These are phyloP conservation scores for Closterium sp. DNA, from an alignment of 139 green algal species.

Conservation along the genomic window DNA sequence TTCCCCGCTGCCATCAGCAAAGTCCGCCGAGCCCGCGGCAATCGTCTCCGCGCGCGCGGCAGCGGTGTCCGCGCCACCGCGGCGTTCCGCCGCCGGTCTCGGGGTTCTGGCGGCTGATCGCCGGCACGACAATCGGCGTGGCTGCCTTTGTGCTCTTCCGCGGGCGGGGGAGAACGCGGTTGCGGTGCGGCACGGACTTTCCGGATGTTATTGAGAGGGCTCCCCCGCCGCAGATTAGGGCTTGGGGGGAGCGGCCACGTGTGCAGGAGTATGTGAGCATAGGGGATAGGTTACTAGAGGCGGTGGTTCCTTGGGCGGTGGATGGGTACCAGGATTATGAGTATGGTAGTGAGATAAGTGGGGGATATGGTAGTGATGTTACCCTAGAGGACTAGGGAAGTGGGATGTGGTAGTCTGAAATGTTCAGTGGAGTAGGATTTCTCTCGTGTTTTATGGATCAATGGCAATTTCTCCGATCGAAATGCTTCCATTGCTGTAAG, in stretches of 20 bases:
- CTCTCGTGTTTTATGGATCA: too few species aligned
- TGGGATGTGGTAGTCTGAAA: too few species aligned
- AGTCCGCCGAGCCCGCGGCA: background rate
- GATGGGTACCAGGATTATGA: background rate
- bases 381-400: background rate
- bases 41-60: too few species aligned
- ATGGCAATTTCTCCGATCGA: too few species aligned
- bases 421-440: too few species aligned
- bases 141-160: background rate
- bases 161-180: background rate
- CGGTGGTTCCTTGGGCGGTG: background rate
- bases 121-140: background rate
- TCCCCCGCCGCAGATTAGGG: background rate
- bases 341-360: background rate
- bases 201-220: background rate
- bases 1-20: background rate
- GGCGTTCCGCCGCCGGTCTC: background rate
- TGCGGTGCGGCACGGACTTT: background rate
- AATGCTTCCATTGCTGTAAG: too few species aligned
- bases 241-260: background rate
- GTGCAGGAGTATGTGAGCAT: background rate
- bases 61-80: background rate
- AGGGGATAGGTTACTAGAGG: background rate
- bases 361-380: background rate
- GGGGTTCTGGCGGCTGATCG: background rate